These are phyloP conservation scores for Candida krabiensis DNA, from an alignment of 805 yeast genomes.

Conservation along the genomic window DNA sequence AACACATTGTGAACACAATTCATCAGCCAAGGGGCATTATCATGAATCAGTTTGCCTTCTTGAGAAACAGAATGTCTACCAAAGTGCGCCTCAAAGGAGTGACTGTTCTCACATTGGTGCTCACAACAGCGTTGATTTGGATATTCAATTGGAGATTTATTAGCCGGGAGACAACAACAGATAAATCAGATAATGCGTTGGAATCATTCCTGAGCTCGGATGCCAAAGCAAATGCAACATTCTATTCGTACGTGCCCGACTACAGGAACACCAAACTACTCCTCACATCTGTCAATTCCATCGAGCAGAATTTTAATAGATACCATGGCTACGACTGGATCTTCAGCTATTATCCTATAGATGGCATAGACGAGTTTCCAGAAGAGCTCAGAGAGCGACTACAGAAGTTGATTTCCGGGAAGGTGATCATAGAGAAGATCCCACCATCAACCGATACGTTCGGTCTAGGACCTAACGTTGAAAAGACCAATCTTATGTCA, in stretches of 20 bases:
- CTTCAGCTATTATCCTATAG: slow-evolving; percentile 63
- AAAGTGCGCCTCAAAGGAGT: too few relatives aligned
- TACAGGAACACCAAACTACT: slow-evolving; percentile 8
- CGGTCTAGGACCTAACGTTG: slow-evolving; percentile 71
- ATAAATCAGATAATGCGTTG: neutral
- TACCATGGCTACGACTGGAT: slow-evolving; percentile 87
- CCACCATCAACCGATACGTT: slow-evolving; percentile 49
- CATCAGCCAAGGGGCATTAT: too few relatives aligned
- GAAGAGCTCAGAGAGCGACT: slow-evolving; percentile 66
- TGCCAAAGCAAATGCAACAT: slow-evolving; percentile 17
- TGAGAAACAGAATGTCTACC: too few relatives aligned
- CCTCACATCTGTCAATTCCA: slow-evolving; percentile 39
- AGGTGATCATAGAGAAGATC: slow-evolving; percentile 65
- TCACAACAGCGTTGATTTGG: neutral
- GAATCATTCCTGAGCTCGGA: slow-evolving; percentile 1
- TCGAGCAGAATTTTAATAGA: slow-evolving; percentile 81
- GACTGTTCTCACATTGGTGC: neutral
- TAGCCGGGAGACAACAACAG: neutral
- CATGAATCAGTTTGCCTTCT: too few relatives aligned
- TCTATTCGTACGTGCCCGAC: slow-evolving; percentile 26
- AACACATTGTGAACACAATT: too few relatives aligned
- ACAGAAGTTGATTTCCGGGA: slow-evolving; percentile 65
- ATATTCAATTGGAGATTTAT: neutral
- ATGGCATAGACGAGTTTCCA: slow-evolving; percentile 47
- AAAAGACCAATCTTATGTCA: slow-evolving; percentile 53